Evolutionary conservation across 228 moss, liverwort and hornwort genomes (phyloP).

Genomic region (Sphagnum magellanicum): DNA sequence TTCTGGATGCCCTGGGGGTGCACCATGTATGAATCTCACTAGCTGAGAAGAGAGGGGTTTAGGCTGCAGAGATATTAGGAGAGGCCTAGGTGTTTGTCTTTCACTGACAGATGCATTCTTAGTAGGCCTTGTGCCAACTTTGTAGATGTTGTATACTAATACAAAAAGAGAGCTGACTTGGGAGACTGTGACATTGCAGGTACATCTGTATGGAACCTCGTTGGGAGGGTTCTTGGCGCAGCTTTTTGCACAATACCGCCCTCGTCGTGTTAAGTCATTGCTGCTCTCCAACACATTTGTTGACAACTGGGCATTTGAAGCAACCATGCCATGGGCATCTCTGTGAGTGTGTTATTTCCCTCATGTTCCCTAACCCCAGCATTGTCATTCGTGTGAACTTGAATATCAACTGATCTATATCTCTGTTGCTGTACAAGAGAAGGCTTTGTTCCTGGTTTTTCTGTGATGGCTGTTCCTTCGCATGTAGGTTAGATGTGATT

Average conservation of each 20-base stretch:
- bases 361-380: constrained; percentile 3
- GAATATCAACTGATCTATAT: too few relatives aligned
- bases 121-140: background rate
- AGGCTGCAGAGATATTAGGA: background rate
- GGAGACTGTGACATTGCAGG: constrained; percentile 18
- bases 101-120: background rate
- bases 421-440: too few relatives aligned
- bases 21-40: constrained; percentile 58
- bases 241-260: constrained; percentile 81
- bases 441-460: too few relatives aligned
- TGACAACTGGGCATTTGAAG: constrained; percentile 74
- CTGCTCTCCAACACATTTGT: constrained; percentile 91
- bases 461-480: too few relatives aligned
- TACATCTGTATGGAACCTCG: constrained; percentile 94
- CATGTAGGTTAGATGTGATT: too few relatives aligned
- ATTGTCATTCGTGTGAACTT: too few relatives aligned
- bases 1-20: constrained; percentile 81
- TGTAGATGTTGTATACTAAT: background rate
- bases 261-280: constrained; percentile 85
- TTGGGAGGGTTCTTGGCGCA: constrained; percentile 93
- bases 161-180: too few relatives aligned
- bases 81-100: background rate
- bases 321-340: constrained; percentile 71
- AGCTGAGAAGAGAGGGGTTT: background rate
- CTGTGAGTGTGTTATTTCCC: constrained; percentile 32